These are phyloP conservation scores for Prinsepia uniflora DNA, from an alignment of 306 rosid genomes.

Conservation along the genomic window DNA sequence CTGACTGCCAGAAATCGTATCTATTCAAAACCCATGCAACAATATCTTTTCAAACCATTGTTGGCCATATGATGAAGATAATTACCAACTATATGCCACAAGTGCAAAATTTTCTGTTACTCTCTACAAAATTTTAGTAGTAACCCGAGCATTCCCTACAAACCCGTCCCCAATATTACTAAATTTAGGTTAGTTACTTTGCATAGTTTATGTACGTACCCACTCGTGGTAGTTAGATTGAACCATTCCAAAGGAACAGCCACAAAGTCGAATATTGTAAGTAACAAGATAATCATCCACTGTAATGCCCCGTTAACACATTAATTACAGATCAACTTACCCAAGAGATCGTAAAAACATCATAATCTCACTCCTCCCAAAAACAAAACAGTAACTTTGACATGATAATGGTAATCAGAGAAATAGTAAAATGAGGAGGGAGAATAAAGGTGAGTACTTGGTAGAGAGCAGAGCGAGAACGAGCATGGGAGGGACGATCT, in stretches of 20 bases:
- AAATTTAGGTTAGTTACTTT: neutral
- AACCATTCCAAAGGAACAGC: neutral
- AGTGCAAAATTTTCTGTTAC: neutral
- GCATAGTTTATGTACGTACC: neutral
- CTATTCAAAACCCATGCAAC: neutral
- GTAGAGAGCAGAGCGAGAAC: conserved; percentile 75
- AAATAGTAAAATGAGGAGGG: neutral
- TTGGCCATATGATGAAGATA: neutral
- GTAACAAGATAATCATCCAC: neutral
- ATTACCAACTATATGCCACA: neutral
- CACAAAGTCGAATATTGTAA: neutral
- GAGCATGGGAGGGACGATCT: conserved; percentile 63
- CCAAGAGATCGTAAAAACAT: neutral
- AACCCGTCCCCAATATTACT: neutral
- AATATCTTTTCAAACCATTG: neutral
- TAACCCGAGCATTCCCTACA: neutral
- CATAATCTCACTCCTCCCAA: neutral
- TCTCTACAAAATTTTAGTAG: neutral
- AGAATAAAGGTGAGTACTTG: conserved; percentile 32
- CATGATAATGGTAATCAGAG: neutral
- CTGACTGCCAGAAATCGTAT: neutral
- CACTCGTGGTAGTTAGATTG: neutral
- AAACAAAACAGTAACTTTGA: neutral
- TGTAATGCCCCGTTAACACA: neutral
- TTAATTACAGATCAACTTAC: neutral